These are phyloP conservation scores for Brettanomyces sp. DNA, from an alignment of 805 yeast species.

Conservation along the genomic window DNA sequence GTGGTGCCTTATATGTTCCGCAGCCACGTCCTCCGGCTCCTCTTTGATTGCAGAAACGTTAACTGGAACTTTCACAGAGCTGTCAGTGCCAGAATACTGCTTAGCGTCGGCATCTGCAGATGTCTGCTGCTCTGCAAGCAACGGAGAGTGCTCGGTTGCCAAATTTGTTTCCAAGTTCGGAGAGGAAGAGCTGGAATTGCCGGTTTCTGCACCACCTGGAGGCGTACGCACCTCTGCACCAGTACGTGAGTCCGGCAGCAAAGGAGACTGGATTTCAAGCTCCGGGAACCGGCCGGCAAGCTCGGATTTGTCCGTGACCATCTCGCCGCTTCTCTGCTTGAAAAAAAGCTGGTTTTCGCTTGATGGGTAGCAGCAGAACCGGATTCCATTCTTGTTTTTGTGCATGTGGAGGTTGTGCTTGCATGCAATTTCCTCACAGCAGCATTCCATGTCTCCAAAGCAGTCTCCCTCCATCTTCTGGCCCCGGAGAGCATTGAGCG, in stretches of 20 bases:
- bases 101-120: no score
- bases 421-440: conserved; percentile 17
- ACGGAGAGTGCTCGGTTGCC: no score
- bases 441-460: conserved; percentile 21
- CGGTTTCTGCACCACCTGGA: no score
- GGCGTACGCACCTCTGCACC: not conserved
- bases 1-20: conserved; percentile 1
- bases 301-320: conserved; percentile 18
- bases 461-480: conserved; percentile 23
- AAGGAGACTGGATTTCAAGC: conserved; percentile 24
- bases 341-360: conserved; percentile 26
- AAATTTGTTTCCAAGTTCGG: not conserved
- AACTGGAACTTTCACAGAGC: not conserved
- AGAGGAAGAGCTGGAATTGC: not conserved
- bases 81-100: not conserved
- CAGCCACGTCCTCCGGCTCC: not conserved
- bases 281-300: conserved; percentile 21
- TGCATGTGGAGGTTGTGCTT: conserved; percentile 15
- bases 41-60: not conserved
- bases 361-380: conserved; percentile 25
- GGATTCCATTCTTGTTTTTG: conserved; percentile 12
- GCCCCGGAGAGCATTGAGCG: conserved; percentile 22
- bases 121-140: no score
- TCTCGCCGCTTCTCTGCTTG: conserved; percentile 11
- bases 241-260: conserved; percentile 9